Evolutionary conservation across 768 basidiomycete genomes (phyloP).

Genomic region (Tylopilus sp.): DNA sequence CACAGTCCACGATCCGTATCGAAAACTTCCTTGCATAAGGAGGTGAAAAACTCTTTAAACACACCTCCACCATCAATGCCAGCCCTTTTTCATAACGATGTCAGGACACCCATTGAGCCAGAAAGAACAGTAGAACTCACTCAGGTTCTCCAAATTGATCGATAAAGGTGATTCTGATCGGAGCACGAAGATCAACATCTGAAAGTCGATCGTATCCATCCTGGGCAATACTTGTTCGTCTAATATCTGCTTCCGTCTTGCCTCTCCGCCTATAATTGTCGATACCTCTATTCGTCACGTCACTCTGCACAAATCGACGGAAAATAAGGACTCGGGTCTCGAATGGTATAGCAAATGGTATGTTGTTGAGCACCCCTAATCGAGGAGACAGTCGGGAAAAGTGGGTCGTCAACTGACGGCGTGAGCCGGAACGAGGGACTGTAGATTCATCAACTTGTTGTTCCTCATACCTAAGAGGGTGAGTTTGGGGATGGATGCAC

Average conservation of each 20-base stretch:
- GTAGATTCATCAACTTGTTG: conserved; percentile 39
- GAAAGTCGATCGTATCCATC: conserved; percentile 87
- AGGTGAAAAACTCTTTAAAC: conserved; percentile 97
- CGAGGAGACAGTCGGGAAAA: conserved; percentile 62
- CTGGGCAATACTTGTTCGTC: conserved; percentile 77
- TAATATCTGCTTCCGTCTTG: conserved; percentile 30
- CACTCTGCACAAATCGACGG: conserved; percentile 73
- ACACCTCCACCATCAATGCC: conserved; percentile 97
- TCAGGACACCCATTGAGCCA: conserved; percentile 2
- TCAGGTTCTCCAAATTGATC: conserved; percentile 86
- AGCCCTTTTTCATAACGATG: conserved; percentile 41
- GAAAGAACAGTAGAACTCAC: conserved; percentile 41
- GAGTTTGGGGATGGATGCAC: neutral
- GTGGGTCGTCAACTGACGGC: conserved; percentile 68
- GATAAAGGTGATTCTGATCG: conserved; percentile 86
- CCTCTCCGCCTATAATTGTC: conserved; percentile 14
- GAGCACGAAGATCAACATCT: conserved; percentile 76
- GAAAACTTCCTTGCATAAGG: conserved; percentile 89
- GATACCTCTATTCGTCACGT: conserved; percentile 34
- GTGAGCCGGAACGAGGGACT: conserved; percentile 40
- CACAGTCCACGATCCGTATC: conserved; percentile 93
- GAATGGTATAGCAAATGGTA: conserved; percentile 95
- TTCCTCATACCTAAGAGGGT: conserved; percentile 56
- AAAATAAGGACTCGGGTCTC: conserved; percentile 88
- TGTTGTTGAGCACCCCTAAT: conserved; percentile 88